Percentiles rank a stretch among this genome's conserved stretches.
Evolutionary conservation across 1,284 basidiomycete genomes (phyloP).

Genomic region (Ustilago bromivora): DNA sequence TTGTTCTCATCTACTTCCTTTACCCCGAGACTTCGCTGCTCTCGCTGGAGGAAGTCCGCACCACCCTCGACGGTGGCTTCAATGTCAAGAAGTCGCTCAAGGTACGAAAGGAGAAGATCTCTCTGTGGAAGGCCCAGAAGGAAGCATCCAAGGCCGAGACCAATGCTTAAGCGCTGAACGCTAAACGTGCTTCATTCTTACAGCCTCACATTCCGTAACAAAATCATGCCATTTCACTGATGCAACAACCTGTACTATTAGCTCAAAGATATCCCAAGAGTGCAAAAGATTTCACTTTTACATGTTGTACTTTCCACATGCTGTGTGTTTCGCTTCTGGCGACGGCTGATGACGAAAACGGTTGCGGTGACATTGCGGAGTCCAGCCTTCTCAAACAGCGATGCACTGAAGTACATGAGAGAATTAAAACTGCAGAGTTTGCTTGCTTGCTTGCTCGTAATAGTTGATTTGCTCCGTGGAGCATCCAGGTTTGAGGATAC

Average conservation of each 20-base stretch:
- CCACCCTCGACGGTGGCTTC: slow-evolving; percentile 72
- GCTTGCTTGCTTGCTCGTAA: too few species aligned
- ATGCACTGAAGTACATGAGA: too few species aligned
- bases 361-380: too few species aligned
- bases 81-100: slow-evolving; percentile 70
- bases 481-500: too few species aligned
- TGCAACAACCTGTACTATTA: slow-evolving; percentile 26
- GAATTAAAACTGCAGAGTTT: too few species aligned
- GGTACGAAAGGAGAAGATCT: slow-evolving; percentile 65
- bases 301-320: background rate
- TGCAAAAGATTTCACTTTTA: background rate
- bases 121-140: slow-evolving; percentile 51
- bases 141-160: slow-evolving; percentile 29
- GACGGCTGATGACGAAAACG: too few species aligned
- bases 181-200: background rate
- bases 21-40: slow-evolving; percentile 73
- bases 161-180: slow-evolving; percentile 5
- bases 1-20: slow-evolving; percentile 76
- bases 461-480: too few species aligned
- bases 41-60: slow-evolving; percentile 79
- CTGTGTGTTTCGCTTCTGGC: background rate
- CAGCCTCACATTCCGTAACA: background rate
- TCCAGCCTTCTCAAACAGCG: too few species aligned
- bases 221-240: slow-evolving; percentile 9
- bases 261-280: slow-evolving; percentile 19